Base-by-base conservation (phyloP, 2,329 filamentous ascomycete genomes). In the Alternaria sp. region DNA sequence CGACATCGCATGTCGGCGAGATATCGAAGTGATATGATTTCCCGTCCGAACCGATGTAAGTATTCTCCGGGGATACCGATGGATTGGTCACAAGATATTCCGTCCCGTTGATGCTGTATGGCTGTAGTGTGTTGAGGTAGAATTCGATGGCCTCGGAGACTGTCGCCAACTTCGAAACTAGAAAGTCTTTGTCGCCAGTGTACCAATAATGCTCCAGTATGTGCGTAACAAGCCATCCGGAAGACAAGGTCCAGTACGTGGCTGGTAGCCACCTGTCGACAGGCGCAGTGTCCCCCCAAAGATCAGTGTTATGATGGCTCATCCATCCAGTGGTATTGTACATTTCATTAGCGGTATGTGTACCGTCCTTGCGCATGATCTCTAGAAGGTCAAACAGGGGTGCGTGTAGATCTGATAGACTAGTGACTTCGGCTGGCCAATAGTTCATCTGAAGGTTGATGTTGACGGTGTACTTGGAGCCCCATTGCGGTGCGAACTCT, bases 361-460 rank as follows among this genome's bases (percentile, higher is more conserved):
- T 70, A 5, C 70, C 66, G 0, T 67, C 84, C 73, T 64, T 67
- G 60, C 70, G 64, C 62, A 79, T 73, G 3, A 74, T 72, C 18
- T 82, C 77, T 3, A 83, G 70, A 2, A 81, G 66, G 22, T 78
- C 72, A 34, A 84, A 81, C 0, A 85, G 56, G 0, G 83, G 81
- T 2, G 73, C 54, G 18, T 82, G 78, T 3, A 76, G 80, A 44
- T 81, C 80, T 0, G 74, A 58, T 0, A 75, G 61, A 43, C 72
- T 68, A 3, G 65, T 64, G 1, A 61, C 60, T 9, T 70, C 59
- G 1, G 66, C 68, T 4, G 61, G 77, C 83, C 83, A 85, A 65
- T 85, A 86, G 62, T 85, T 85, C 84, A 86, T 86, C 66, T 86
- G 79, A 0, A 80, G 72, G 42, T 85, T 86, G 68, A 85, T 83